Evolutionary conservation across 225 moss, liverwort and hornwort species (phyloP), one percentile per base, ranked within the genome.

Genomic region (Bryoerythrophyllum caledonicum): DNA sequence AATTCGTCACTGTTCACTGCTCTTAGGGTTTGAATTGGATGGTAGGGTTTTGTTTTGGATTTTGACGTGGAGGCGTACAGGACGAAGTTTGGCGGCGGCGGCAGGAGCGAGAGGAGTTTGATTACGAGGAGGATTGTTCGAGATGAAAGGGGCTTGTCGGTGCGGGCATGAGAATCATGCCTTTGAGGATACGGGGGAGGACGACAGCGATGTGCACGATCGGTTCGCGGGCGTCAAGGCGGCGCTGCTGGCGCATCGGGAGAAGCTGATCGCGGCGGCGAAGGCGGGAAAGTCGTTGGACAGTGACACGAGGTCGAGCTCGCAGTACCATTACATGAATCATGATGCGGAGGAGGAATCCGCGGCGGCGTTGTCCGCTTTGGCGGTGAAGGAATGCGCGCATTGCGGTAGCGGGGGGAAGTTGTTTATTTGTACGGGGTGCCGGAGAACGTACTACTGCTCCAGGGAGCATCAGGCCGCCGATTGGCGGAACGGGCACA

Each of bases 401-500:
- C 82, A 85, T 76, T 85, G 85, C 60, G 73, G 37, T 26, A 60
- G 69, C 43, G 85, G 85, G 4, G 85, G 85, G 28, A 85, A 85
- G 24, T 65, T 85, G 82, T 64, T 85, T 54, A 79, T 85, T 20
- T 85, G 85, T 38, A 85, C 85, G 69, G 82, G 82, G 35, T 85
- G 85, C 74, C 76, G 81, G 65, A 74, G 64, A 46, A 76, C 79
- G 43, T 82, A 82, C 40, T 85, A 85, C 76, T 85, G 85, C 73
- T 82, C 85, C 63, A 76, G 79, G 60, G 82, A 86, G 67, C 86
- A 86, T 70, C 86, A 86, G 65, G 74, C 70, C 56, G 82, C 76
- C 24, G 79, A 86, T 49, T 86, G 86, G 82, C 82, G 76, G 58
- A 82, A 86, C 56, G 86, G 86, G n/a, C 86, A 86, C 67, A 60